Conservation (phyloP, 371 early-diverging fungal species). For the Dichotomocladium elegans region DNA sequence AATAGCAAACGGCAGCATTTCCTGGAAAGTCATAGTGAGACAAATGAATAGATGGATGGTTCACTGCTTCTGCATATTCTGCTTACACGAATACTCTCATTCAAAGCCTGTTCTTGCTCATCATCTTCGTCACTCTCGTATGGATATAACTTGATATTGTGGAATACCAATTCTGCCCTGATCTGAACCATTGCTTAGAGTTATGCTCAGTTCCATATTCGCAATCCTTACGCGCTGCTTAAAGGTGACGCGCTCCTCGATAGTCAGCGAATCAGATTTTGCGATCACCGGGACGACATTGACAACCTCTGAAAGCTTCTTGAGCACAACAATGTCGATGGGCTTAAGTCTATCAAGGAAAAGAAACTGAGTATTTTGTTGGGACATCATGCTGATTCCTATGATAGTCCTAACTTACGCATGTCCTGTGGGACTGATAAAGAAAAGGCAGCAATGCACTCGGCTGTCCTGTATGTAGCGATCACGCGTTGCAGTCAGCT, state of each 20-base stretch:
- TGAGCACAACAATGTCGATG: slow-evolving; percentile 71
- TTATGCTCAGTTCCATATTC: not conserved
- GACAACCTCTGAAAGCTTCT: slow-evolving; percentile 68
- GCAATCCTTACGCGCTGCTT: slow-evolving; percentile 58
- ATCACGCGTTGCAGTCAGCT: slow-evolving; percentile 80
- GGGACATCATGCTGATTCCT: too few species aligned
- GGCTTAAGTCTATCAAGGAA: slow-evolving; percentile 61
- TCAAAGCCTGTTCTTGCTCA: slow-evolving; percentile 71
- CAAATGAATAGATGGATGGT: too few species aligned
- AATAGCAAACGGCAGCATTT: slow-evolving; percentile 81
- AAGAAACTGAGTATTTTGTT: too few species aligned
- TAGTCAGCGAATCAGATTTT: slow-evolving; percentile 84
- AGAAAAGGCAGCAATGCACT: slow-evolving; percentile 79
- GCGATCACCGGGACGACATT: slow-evolving; percentile 86
- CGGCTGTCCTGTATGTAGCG: slow-evolving; percentile 82
- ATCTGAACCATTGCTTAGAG: slow-evolving; percentile 35
- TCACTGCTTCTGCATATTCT: not conserved
- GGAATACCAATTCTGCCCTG: slow-evolving; percentile 89
- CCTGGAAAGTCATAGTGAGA: too few species aligned
- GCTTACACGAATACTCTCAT: slow-evolving; percentile 64
- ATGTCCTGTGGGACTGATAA: slow-evolving; percentile 75
- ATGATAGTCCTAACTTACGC: slow-evolving; percentile 44
- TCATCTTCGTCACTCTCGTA: slow-evolving; percentile 81
- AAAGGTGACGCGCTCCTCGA: slow-evolving; percentile 69
- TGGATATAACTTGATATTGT: slow-evolving; percentile 88